These are phyloP conservation scores for Thelonectria rubi DNA, from an alignment of 2,329 filamentous ascomycete species.

Conservation along the genomic window DNA sequence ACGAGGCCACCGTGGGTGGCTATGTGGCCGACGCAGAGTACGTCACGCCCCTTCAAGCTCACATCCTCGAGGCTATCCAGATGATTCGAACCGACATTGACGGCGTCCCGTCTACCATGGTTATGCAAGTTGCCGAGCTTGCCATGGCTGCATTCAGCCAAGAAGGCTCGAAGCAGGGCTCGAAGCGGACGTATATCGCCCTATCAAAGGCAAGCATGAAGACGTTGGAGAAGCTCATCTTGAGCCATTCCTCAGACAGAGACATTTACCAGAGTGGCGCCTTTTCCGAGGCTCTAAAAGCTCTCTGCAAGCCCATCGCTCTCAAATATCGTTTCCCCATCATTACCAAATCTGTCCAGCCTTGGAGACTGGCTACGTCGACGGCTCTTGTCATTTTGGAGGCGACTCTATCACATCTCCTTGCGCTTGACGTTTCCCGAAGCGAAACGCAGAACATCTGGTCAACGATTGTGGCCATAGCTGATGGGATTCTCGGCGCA, in stretches of 20 bases:
- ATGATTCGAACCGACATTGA: constrained; percentile 72
- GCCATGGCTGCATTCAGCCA: constrained; percentile 72
- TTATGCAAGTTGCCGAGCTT: constrained; percentile 75
- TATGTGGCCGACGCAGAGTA: constrained; percentile 79
- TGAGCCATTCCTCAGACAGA: constrained; percentile 66
- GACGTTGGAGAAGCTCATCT: constrained; percentile 69
- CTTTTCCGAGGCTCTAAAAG: constrained; percentile 70
- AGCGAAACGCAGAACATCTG: constrained; percentile 69
- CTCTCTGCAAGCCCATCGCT: constrained; percentile 74
- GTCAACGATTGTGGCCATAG: constrained; percentile 71
- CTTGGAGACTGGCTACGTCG: constrained; percentile 84
- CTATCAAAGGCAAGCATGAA: constrained; percentile 85
- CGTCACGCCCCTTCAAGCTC: constrained; percentile 75
- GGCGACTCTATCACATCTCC: constrained; percentile 69
- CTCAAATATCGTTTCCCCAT: constrained; percentile 84
- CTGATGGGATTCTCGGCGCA: constrained; percentile 74
- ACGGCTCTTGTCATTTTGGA: constrained; percentile 74
- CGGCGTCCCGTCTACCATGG: constrained; percentile 73
- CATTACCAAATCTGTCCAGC: constrained; percentile 72
- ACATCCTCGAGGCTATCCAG: constrained; percentile 73
- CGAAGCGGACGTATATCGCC: constrained; percentile 84
- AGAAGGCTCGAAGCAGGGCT: constrained; percentile 46
- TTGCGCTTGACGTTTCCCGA: constrained; percentile 56
- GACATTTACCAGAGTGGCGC: constrained; percentile 77
- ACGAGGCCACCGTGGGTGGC: constrained; percentile 71